These are phyloP conservation scores for Pythium folliculosum DNA, from an alignment of 352 stramenopile genomes.

Conservation along the genomic window DNA sequence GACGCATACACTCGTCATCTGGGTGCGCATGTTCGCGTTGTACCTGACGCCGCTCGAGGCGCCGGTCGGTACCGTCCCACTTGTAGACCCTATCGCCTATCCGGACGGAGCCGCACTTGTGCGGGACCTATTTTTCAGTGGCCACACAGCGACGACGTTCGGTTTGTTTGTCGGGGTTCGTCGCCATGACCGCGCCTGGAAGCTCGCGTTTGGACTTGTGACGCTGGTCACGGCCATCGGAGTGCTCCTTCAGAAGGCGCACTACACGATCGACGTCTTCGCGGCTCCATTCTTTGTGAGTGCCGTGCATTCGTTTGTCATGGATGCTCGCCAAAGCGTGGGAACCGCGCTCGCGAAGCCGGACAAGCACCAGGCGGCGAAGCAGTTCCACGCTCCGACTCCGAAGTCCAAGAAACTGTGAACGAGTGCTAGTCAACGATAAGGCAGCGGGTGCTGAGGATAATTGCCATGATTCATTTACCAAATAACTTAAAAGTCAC, in stretches of 20 bases:
- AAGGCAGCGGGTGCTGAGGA: neutral
- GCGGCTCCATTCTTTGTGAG: slow-evolving; percentile 43
- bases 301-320: slow-evolving; percentile 32
- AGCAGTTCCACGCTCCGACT: neutral
- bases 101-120: slow-evolving; percentile 33
- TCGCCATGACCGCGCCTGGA: slow-evolving; percentile 33
- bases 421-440: neutral
- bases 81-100: slow-evolving; percentile 38
- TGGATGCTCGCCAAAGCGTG: slow-evolving; percentile 2
- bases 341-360: slow-evolving; percentile 2
- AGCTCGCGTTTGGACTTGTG: slow-evolving; percentile 28
- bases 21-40: slow-evolving; percentile 39
- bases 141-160: slow-evolving; percentile 40
- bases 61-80: slow-evolving; percentile 28
- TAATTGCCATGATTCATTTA: slow-evolving; percentile 16
- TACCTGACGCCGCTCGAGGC: slow-evolving; percentile 40
- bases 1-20: slow-evolving; percentile 37
- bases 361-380: slow-evolving; percentile 3
- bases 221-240: slow-evolving; percentile 29
- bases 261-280: slow-evolving; percentile 42
- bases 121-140: slow-evolving; percentile 43
- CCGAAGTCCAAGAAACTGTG: slow-evolving; percentile 14
- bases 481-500: slow-evolving; percentile 22
- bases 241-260: slow-evolving; percentile 39
- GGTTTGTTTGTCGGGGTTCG: slow-evolving; percentile 33